Evolutionary conservation across 768 basidiomycete species (phyloP).

Genomic region (Tricholoma sp.): DNA sequence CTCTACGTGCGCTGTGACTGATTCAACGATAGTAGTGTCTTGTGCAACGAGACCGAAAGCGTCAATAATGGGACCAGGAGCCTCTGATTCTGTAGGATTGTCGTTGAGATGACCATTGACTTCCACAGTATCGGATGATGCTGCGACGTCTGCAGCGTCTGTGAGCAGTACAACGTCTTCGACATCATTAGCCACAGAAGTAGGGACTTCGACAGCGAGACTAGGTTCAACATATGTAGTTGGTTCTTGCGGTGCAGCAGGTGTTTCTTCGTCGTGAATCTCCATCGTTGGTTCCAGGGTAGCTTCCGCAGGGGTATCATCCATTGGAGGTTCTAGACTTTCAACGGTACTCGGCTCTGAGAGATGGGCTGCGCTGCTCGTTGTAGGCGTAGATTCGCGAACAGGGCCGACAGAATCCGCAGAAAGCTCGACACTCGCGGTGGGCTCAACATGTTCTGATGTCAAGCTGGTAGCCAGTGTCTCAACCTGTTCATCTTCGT

Average conservation of each 20-base stretch:
- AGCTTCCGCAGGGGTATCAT: no score
- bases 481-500: not conserved
- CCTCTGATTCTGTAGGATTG: not conserved
- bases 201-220: not conserved
- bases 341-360: not conserved
- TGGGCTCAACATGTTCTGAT: not conserved
- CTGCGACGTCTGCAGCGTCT: not conserved
- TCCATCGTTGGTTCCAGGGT: not conserved
- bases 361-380: not conserved
- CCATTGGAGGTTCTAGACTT: not conserved
- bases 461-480: not conserved
- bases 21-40: not conserved
- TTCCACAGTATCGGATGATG: not conserved
- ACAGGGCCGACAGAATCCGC: not conserved
- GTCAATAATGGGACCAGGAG: not conserved
- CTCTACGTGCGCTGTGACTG: not conserved
- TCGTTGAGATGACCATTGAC: not conserved
- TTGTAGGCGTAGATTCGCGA: not conserved
- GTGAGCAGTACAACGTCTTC: not conserved
- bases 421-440: not conserved
- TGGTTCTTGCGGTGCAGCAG: not conserved
- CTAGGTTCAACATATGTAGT: not conserved
- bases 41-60: not conserved
- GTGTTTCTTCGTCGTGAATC: not conserved
- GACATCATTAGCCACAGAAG: not conserved